phyloP scores from a whole-genome alignment of 2,329 filamentous ascomycete genomes.

The Fusarium dlaminii region DNA sequence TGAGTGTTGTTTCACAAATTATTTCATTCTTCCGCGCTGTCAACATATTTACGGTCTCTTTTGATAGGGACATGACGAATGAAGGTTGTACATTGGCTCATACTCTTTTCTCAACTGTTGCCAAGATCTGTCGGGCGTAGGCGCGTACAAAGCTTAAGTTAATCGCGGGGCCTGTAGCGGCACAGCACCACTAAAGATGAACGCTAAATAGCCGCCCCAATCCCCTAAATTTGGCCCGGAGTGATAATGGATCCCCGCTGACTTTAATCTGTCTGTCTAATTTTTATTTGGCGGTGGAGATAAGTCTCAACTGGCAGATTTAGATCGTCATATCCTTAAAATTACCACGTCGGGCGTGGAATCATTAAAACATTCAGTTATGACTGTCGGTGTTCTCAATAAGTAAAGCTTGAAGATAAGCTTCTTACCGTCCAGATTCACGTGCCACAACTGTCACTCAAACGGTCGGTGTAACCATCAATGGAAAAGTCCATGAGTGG shows the following conservation, averaged over 20 bases:
- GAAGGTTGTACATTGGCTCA: too few species aligned
- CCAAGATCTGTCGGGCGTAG: neutral
- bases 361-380: rapidly evolving
- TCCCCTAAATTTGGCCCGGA: neutral
- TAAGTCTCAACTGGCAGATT: neutral
- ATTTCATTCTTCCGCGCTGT: neutral
- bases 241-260: neutral
- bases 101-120: too few species aligned
- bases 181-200: neutral
- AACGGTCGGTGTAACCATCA: neutral
- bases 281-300: too few species aligned
- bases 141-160: neutral
- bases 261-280: too few species aligned
- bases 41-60: rapidly evolving
- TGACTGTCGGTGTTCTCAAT: neutral
- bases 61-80: neutral
- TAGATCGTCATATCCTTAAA: rapidly evolving
- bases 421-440: rapidly evolving
- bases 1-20: neutral
- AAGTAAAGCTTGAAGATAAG: neutral
- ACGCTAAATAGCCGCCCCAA: neutral
- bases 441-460: too few species aligned
- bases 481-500: neutral
- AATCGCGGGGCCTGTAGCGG: neutral
- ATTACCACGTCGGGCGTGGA: neutral